A percentile compares a stretch with the other conserved stretches of the same genome.
phyloP scores from a whole-genome alignment of 177 flowering plant species.

The Vitis hybrid region DNA sequence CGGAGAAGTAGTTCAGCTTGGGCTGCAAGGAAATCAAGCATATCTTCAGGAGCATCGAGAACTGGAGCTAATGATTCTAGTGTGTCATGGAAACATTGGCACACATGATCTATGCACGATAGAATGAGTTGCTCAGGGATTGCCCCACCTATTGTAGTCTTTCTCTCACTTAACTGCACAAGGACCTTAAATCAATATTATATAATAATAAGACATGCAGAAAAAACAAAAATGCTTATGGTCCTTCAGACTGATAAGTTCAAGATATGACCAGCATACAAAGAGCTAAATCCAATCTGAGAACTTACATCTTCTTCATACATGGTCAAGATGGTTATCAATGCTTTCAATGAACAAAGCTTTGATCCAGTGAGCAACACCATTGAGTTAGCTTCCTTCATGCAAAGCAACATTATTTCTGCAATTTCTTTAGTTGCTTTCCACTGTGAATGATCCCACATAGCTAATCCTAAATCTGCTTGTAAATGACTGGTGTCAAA shows the following conservation, averaged over 20 bases:
- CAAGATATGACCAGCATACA: background rate
- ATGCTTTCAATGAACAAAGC: conserved; percentile 61
- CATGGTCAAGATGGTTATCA: conserved; percentile 42
- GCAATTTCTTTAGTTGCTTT: conserved; percentile 58
- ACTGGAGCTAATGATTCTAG: conserved; percentile 42
- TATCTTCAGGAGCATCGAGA: conserved; percentile 41
- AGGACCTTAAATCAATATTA: conserved; percentile 4
- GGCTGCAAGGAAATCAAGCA: conserved; percentile 52
- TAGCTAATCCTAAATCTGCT: conserved; percentile 61
- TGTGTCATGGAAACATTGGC: conserved; percentile 41
- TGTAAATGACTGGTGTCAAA: conserved; percentile 47
- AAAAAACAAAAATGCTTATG: background rate
- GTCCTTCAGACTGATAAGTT: background rate
- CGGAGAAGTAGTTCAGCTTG: conserved; percentile 68
- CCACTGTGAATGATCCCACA: conserved; percentile 85
- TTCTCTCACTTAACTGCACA: conserved; percentile 44
- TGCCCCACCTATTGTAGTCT: conserved; percentile 22
- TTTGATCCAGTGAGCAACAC: conserved; percentile 51
- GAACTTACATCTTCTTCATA: conserved; percentile 54
- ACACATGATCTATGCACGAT: conserved; percentile 54
- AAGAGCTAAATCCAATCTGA: background rate
- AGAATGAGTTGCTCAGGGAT: conserved; percentile 40
- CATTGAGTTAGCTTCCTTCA: conserved; percentile 64
- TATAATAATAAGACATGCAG: background rate
- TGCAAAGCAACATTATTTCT: conserved; percentile 48